A percentile compares a stretch with the other conserved stretches of the same genome.
phyloP scores from a whole-genome alignment of 2,329 filamentous ascomycete species.

The Calonectria leucothoes region DNA sequence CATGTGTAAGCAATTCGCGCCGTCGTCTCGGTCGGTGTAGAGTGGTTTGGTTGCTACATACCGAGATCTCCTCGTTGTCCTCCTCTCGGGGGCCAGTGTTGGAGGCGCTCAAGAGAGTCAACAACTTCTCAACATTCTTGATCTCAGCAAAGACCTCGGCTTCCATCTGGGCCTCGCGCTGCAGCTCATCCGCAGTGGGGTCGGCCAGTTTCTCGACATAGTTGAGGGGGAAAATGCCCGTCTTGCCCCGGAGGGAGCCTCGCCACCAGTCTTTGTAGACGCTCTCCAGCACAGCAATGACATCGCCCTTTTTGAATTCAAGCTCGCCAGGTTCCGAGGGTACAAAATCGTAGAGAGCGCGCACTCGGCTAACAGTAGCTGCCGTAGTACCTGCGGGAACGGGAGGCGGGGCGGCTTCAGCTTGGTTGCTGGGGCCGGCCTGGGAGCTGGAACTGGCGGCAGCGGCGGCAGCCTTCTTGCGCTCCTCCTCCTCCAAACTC shows the following conservation, averaged over 20 bases:
- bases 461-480: constrained; percentile 62
- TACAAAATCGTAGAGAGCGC: constrained; percentile 93
- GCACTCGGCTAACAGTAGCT: constrained; percentile 93
- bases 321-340: constrained; percentile 95
- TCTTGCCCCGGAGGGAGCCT: constrained; percentile 91
- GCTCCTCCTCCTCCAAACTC: constrained; percentile 88
- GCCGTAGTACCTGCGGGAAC: constrained; percentile 89
- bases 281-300: constrained; percentile 96
- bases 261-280: constrained; percentile 99
- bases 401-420: constrained; percentile 59
- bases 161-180: constrained; percentile 97
- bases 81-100: constrained; percentile 83
- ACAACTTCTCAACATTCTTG: constrained; percentile 74
- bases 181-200: constrained; percentile 92
- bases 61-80: constrained; percentile 97
- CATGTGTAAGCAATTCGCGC: constrained; percentile 45
- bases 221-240: constrained; percentile 97
- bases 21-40: too few species aligned
- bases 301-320: constrained; percentile 95
- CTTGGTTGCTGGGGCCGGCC: constrained; percentile 53
- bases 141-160: constrained; percentile 74
- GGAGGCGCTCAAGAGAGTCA: constrained; percentile 91
- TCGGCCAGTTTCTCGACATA: constrained; percentile 98
- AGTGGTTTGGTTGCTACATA: constrained; percentile 57
- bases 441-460: constrained; percentile 47